These are phyloP conservation scores for Trichoderma citrinoviride DNA, from an alignment of 2,329 filamentous ascomycete genomes.

Conservation along the genomic window DNA sequence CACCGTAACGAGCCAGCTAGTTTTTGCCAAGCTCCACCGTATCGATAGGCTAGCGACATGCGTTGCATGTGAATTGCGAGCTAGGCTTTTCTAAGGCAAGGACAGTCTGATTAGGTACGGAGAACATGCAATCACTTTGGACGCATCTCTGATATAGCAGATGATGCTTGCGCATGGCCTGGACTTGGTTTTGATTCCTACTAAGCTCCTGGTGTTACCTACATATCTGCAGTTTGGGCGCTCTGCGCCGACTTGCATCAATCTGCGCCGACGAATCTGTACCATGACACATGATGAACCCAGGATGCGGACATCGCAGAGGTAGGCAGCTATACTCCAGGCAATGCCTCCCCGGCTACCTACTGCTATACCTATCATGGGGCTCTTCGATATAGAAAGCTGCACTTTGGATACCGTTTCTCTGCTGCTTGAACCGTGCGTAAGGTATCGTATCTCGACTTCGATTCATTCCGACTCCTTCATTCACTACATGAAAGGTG, in stretches of 20 bases:
- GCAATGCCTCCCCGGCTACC: background rate
- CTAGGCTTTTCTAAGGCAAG: background rate
- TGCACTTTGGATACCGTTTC: background rate
- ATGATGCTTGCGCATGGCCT: too few species aligned
- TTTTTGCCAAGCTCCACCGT: background rate
- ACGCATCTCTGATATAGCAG: too few species aligned
- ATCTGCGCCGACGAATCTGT: background rate
- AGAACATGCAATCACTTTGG: background rate
- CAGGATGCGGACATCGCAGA: background rate
- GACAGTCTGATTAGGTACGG: background rate
- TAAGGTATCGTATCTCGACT: background rate
- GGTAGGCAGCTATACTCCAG: background rate
- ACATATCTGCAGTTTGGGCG: too few species aligned
- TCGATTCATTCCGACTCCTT: background rate
- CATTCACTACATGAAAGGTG: slow-evolving; percentile 67
- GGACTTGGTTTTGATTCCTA: too few species aligned
- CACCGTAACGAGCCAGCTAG: background rate
- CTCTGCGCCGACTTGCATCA: too few species aligned
- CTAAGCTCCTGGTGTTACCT: too few species aligned
- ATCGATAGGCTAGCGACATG: background rate
- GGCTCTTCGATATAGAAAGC: background rate
- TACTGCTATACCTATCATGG: background rate
- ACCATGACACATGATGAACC: background rate
- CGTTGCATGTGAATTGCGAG: background rate
- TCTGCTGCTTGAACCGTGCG: background rate